Percentiles rank a stretch among this genome's conserved stretches.
Evolutionary conservation across 805 yeast species (phyloP).

Genomic region (Zygotorulaspora sp.): DNA sequence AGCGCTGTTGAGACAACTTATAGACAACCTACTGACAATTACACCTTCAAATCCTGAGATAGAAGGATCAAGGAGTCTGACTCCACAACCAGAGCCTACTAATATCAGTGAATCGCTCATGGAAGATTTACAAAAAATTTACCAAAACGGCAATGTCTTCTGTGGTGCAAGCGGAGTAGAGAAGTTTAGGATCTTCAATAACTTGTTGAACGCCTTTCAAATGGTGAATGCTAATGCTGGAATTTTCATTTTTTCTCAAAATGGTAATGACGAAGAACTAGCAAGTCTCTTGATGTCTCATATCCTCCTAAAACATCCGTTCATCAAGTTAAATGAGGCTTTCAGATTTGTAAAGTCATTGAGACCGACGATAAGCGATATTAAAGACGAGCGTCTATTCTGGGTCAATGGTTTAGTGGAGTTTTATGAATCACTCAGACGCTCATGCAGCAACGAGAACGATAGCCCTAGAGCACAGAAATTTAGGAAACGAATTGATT

Average conservation of each 20-base stretch:
- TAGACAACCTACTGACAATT: constrained; percentile 3
- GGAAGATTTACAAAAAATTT: constrained; percentile 3
- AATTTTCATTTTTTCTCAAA: constrained; percentile 25
- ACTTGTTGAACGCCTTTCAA: constrained; percentile 28
- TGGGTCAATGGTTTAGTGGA: constrained; percentile 25
- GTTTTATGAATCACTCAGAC: constrained; percentile 19
- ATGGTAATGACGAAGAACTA: constrained; percentile 29
- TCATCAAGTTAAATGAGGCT: constrained; percentile 25
- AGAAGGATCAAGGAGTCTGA: constrained; percentile 8
- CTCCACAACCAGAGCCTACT: constrained; percentile 15
- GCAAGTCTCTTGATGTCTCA: constrained; percentile 26
- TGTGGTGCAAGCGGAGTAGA: constrained; percentile 17
- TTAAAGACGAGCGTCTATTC: constrained; percentile 21
- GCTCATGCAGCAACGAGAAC: neutral
- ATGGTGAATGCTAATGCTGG: constrained; percentile 16
- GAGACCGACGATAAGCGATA: constrained; percentile 22
- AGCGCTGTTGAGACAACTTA: constrained; percentile 12
- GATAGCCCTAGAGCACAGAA: constrained; percentile 3
- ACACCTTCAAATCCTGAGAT: neutral
- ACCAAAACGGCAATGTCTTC: constrained; percentile 14
- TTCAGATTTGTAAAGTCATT: constrained; percentile 28
- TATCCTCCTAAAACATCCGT: constrained; percentile 25
- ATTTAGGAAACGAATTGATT: constrained; percentile 6
- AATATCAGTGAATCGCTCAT: constrained; percentile 5
- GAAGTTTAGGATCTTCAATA: constrained; percentile 28